A percentile compares a stretch with the other conserved stretches of the same genome.
Conservation (phyloP, 2,329 filamentous ascomycete genomes). For the Calonectria ilicicola region DNA sequence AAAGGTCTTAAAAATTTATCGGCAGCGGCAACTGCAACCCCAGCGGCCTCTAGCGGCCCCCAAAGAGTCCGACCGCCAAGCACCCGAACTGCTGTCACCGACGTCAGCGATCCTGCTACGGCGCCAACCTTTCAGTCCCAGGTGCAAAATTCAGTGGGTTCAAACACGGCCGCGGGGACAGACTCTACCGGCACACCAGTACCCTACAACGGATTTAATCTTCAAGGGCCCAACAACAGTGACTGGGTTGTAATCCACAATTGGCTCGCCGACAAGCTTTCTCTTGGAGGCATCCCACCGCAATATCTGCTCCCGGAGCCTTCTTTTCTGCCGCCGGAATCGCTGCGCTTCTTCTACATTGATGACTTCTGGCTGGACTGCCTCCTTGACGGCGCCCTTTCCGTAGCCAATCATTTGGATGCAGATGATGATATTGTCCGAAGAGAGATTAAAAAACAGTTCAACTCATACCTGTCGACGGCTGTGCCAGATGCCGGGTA, state of each 20-base stretch:
- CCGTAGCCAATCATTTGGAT: not conserved
- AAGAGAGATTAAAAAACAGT: not conserved
- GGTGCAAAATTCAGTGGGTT: not conserved
- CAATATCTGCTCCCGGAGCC: not conserved
- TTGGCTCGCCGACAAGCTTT: not conserved
- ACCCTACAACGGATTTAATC: not conserved
- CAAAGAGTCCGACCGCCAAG: not conserved
- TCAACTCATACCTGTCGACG: not conserved
- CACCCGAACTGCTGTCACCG: not conserved
- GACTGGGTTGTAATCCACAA: not conserved
- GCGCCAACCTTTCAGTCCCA: not conserved
- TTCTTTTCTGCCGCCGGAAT: not conserved
- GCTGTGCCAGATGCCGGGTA: not conserved
- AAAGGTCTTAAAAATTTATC: not conserved
- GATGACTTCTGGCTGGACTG: not conserved
- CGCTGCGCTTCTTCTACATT: not conserved
- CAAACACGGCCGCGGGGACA: not conserved
- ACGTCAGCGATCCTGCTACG: not conserved
- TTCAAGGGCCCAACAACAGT: not conserved
- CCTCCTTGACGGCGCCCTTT: not conserved
- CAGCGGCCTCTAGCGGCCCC: not conserved
- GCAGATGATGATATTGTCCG: not conserved
- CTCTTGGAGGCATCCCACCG: not conserved
- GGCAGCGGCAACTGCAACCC: not conserved
- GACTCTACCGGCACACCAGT: not conserved